These are phyloP conservation scores for Cucumis cinereus DNA, from an alignment of 306 rosid genomes.

Conservation along the genomic window DNA sequence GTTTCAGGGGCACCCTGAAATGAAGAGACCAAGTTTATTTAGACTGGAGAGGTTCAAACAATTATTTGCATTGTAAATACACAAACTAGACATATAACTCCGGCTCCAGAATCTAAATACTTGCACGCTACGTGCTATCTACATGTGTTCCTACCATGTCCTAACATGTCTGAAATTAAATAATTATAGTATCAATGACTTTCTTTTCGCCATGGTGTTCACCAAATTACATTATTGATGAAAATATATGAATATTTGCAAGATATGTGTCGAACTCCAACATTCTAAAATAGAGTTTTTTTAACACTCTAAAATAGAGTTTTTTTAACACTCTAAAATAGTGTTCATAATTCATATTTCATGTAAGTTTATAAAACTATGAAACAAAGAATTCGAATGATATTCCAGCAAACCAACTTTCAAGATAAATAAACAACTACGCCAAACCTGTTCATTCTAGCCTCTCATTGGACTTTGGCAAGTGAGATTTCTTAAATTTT, in stretches of 20 bases:
- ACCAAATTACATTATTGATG: background rate
- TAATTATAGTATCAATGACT: background rate
- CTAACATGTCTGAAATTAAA: background rate
- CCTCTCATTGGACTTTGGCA: background rate
- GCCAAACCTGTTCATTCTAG: background rate
- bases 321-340: background rate
- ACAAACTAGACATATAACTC: background rate
- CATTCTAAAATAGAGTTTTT: background rate
- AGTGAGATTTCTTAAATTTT: background rate
- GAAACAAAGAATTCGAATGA: background rate
- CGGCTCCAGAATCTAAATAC: background rate
- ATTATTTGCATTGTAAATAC: background rate
- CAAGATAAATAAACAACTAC: background rate
- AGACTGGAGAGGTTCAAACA: background rate
- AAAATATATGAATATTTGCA: background rate
- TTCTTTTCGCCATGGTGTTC: background rate
- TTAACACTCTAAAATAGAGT: background rate
- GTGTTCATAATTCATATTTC: background rate
- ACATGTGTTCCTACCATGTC: background rate
- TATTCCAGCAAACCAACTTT: background rate
- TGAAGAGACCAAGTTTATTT: background rate
- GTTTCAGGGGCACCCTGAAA: conserved; percentile 98
- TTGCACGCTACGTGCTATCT: background rate
- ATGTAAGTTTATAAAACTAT: background rate
- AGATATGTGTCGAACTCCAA: background rate